Evolutionary conservation across 192 early-diverging fungal species (phyloP).

Genomic region (Dissophora ornata): DNA sequence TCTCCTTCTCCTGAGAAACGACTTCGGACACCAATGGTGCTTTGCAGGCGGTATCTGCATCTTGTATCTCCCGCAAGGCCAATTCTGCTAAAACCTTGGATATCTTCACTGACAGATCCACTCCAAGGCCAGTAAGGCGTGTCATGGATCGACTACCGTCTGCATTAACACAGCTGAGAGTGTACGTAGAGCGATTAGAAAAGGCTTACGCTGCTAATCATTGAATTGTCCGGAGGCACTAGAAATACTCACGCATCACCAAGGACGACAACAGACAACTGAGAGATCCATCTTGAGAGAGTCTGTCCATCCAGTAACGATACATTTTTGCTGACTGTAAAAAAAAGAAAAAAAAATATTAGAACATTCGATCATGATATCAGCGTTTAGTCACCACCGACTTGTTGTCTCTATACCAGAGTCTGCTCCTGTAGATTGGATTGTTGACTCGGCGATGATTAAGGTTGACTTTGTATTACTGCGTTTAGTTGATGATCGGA

Average conservation of each 20-base stretch:
- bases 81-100: slow-evolving; percentile 7
- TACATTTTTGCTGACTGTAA: background rate
- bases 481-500: background rate
- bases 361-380: background rate
- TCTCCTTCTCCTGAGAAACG: background rate
- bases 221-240: no score
- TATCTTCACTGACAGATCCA: slow-evolving; percentile 8
- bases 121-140: slow-evolving; percentile 19
- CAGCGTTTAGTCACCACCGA: background rate
- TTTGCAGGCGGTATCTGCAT: background rate
- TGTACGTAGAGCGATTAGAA: no score
- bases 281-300: slow-evolving; percentile 10
- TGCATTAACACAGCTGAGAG: background rate
- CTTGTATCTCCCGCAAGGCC: background rate
- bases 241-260: slow-evolving; percentile 18
- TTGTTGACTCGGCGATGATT: background rate
- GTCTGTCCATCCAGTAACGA: background rate
- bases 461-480: background rate
- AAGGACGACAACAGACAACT: slow-evolving; percentile 2
- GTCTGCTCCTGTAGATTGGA: no score
- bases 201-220: background rate
- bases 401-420: no score
- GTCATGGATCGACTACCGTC: slow-evolving; percentile 27
- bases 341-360: background rate
- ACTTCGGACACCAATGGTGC: slow-evolving; percentile 1